Base-by-base conservation (phyloP, 805 yeast species). In the Isabelozyma gotoi region DNA sequence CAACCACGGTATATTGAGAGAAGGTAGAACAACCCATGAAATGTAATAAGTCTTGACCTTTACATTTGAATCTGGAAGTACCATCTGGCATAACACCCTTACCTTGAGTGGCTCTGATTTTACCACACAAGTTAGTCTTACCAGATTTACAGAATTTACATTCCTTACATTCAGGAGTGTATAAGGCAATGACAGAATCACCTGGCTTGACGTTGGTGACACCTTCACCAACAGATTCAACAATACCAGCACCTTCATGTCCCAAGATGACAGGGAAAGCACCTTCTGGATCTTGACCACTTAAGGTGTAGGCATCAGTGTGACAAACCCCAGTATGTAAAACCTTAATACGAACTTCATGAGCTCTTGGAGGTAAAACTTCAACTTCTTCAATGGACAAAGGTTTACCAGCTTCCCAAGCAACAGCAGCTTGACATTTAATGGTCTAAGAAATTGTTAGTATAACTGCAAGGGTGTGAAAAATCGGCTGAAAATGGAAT, bases 71-170 rank as follows among this genome's bases (percentile, higher is more conserved):
- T 68, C 99, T 82, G 36, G 87, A 68, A 40, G 99, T 92, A 16
- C 98, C 99, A 64, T 94, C 99, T 49, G 99, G 99, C 97, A 94
- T 87, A 46, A 92, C 85, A 66, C 99, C 99, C 62, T 88, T 85
- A 65, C 99, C 98, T 68, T 94, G 99, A 44, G 99, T 95, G 43
- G 88, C 96, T 72, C 99, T 84, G 55, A 94, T 92, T 57, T 95
- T 78, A 50, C 94, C 88, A 77, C 99, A 94, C 64, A 94, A 78
- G 74, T 94, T 94, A 62, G 99, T 92, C 79, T 95, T 94, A 49
- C 97, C 96, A 48, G 91, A 81, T 64, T 74, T 78, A 75, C 99
- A 94, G 78, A 91, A 88, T 68, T 91, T 90, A 76, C 99, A 94
- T 68, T 90, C 87, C 51, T 77, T 74, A 74, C 99, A 94, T 70